These are phyloP conservation scores for Diplodia corticola DNA, from an alignment of 2,329 filamentous ascomycete species.

Conservation along the genomic window DNA sequence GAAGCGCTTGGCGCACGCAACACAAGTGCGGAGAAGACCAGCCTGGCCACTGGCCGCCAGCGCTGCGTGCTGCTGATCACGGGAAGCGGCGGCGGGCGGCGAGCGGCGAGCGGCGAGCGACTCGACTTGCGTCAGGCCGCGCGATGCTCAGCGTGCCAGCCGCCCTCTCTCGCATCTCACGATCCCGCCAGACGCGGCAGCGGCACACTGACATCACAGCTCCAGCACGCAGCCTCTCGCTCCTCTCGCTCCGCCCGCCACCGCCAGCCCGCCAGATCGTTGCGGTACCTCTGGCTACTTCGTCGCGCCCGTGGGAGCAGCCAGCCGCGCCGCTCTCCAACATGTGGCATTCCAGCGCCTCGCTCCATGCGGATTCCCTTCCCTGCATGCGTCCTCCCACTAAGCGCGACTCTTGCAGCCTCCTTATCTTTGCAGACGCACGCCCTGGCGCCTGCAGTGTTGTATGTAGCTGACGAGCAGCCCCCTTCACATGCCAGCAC, in stretches of 20 bases:
- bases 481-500: constrained; percentile 1
- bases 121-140: not conserved
- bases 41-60: not conserved
- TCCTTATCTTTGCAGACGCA: not conserved
- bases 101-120: not conserved
- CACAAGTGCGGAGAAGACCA: not conserved
- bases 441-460: not conserved
- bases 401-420: not conserved
- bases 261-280: not conserved
- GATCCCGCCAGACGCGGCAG: not conserved
- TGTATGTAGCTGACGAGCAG: not conserved
- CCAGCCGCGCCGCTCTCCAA: not conserved
- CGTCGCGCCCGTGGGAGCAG: not conserved
- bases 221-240: not conserved
- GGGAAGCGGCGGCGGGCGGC: not conserved
- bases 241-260: not conserved
- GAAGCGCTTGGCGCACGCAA: constrained; percentile 20
- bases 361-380: not conserved
- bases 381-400: not conserved
- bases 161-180: not conserved
- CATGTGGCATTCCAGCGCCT: not conserved
- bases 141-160: not conserved
- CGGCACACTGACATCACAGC: not conserved
- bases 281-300: not conserved
- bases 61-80: constrained; percentile 13